Evolutionary conservation across 768 basidiomycete genomes (phyloP).

Genomic region (Epithele typhae): DNA sequence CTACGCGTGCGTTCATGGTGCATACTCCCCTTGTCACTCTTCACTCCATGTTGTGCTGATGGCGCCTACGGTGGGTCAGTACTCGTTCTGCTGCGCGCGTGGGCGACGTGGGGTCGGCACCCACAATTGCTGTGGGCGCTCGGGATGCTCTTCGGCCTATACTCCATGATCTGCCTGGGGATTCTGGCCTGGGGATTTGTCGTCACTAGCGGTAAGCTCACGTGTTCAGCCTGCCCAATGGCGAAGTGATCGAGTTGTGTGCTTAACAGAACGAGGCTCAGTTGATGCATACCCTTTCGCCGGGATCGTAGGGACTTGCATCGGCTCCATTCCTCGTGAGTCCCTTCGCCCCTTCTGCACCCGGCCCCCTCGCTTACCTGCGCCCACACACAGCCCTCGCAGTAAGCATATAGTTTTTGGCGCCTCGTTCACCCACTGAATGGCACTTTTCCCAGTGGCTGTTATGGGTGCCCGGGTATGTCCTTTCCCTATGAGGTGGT

Average conservation of each 20-base stretch:
- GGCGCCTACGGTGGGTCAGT: constrained; percentile 1
- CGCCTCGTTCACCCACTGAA: no score
- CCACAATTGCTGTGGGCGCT: constrained; percentile 6
- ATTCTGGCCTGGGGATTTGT: constrained; percentile 7
- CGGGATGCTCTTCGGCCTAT: constrained; percentile 2
- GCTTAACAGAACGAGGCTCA: background rate
- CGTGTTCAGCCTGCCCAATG: background rate
- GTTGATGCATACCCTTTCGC: constrained; percentile 4
- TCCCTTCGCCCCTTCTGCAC: background rate
- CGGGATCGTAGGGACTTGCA: constrained; percentile 2
- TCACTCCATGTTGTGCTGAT: background rate
- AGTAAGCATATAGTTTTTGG: no score
- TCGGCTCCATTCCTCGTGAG: constrained; percentile 6
- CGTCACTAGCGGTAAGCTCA: constrained; percentile 1
- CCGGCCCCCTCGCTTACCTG: no score
- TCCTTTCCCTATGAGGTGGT: no score
- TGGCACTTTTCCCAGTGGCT: constrained; percentile 13
- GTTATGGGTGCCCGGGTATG: constrained; percentile 12
- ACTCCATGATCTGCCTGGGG: constrained; percentile 1
- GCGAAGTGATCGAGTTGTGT: no score
- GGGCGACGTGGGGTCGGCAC: constrained; percentile 13
- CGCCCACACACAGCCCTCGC: no score
- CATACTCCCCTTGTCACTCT: background rate
- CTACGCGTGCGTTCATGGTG: constrained; percentile 11
- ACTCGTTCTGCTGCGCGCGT: constrained; percentile 12